Conservation (phyloP, 306 rosid genomes). For the Elaeagnus macrophylla region DNA sequence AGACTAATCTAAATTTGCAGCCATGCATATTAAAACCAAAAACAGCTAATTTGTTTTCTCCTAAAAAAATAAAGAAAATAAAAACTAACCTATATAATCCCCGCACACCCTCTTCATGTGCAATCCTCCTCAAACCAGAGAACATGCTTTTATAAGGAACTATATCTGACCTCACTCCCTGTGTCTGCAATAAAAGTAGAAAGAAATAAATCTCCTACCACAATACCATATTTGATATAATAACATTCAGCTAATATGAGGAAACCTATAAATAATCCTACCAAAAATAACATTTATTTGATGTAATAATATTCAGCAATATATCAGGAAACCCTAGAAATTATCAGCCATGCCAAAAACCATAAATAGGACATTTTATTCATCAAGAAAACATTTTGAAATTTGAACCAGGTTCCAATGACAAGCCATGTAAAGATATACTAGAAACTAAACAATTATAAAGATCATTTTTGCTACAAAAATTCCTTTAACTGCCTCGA, state of each 20-base stretch:
- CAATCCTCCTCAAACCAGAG: constrained; percentile 79
- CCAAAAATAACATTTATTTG: background rate
- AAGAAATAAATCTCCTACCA: constrained; percentile 17
- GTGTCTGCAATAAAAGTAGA: constrained; percentile 44
- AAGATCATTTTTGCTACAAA: background rate
- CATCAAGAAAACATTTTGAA: background rate
- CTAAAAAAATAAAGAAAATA: constrained; percentile 2
- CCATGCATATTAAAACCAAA: background rate
- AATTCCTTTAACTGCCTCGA: background rate
- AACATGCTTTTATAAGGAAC: constrained; percentile 78
- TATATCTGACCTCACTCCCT: constrained; percentile 84
- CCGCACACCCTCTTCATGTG: constrained; percentile 78
- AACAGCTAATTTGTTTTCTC: background rate
- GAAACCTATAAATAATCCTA: no score
- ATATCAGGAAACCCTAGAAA: background rate
- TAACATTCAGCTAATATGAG: no score
- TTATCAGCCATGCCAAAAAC: background rate
- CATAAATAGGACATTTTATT: background rate
- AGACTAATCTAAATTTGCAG: no score
- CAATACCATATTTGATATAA: background rate
- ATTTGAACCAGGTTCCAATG: no score
- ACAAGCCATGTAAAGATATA: background rate
- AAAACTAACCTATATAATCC: constrained; percentile 77
- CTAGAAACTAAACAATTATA: background rate
- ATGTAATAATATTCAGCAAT: no score